phyloP scores from a whole-genome alignment of 164 flowering plant genomes.

The Brasenia schreberi region DNA sequence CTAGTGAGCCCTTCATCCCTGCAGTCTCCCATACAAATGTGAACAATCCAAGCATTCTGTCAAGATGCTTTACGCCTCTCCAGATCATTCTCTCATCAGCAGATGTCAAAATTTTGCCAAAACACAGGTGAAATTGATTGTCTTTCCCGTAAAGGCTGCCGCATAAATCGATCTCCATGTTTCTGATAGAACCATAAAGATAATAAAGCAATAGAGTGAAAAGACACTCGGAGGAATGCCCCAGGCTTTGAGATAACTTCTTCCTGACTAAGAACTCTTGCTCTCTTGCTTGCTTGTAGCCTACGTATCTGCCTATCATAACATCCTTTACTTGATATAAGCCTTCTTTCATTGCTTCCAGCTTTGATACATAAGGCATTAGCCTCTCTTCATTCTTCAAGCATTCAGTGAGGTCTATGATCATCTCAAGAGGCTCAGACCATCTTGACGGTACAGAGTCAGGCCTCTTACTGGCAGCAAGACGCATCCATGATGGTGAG shows the following conservation, averaged over 20 bases:
- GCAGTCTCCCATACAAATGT: conserved; percentile 75
- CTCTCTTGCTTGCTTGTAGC: conserved; percentile 52
- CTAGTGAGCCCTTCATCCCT: conserved; percentile 41
- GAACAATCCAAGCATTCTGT: conserved; percentile 56
- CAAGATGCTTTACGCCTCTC: conserved; percentile 64
- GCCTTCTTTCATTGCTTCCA: conserved; percentile 84
- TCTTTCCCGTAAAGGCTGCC: conserved; percentile 37
- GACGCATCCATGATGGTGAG: conserved; percentile 72
- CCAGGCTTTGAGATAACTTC: conserved; percentile 45
- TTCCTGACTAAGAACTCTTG: conserved; percentile 69
- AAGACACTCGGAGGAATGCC: conserved; percentile 67
- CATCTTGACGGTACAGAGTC: conserved; percentile 24
- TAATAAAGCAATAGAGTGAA: conserved; percentile 65
- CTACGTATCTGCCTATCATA: conserved; percentile 44
- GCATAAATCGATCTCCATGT: conserved; percentile 58
- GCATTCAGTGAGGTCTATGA: conserved; percentile 44
- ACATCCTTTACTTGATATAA: conserved; percentile 70
- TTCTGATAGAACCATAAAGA: conserved; percentile 43
- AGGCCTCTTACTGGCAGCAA: conserved; percentile 24
- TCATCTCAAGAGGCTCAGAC: conserved; percentile 51
- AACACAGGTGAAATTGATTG: conserved; percentile 28
- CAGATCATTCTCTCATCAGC: conserved; percentile 39
- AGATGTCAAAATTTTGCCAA: conserved; percentile 68
- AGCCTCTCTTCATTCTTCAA: conserved; percentile 26
- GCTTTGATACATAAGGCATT: conserved; percentile 31